Evolutionary conservation across 768 basidiomycete genomes (phyloP).

Genomic region (Rubroboletus satanas): DNA sequence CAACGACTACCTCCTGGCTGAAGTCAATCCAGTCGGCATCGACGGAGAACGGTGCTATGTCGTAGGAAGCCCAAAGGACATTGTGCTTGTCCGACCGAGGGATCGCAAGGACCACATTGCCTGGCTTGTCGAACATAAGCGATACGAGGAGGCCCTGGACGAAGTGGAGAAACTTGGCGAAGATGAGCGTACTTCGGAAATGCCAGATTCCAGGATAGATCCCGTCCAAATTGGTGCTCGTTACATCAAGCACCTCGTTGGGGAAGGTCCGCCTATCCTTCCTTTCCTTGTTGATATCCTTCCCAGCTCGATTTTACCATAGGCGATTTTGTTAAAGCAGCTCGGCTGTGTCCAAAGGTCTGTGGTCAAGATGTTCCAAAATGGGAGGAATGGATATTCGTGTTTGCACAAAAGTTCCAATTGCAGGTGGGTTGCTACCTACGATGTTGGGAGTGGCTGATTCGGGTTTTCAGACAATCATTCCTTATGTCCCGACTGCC

Average conservation of each 20-base stretch:
- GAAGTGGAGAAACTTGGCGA: constrained; percentile 65
- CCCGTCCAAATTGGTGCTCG: constrained; percentile 74
- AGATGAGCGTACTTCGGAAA: constrained; percentile 29
- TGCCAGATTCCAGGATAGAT: constrained; percentile 41
- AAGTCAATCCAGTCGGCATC: constrained; percentile 31
- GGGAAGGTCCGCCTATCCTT: constrained; percentile 54
- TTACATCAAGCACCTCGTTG: constrained; percentile 83
- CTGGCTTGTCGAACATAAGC: constrained; percentile 84
- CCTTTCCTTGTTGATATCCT: not conserved
- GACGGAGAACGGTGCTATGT: constrained; percentile 58
- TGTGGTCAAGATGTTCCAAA: constrained; percentile 71
- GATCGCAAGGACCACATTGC: constrained; percentile 87
- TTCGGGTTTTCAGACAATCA: constrained; percentile 57
- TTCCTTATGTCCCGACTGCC: constrained; percentile 84
- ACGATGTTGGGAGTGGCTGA: not conserved
- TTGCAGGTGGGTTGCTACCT: constrained; percentile 55
- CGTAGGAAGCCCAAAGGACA: constrained; percentile 81
- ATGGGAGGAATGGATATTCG: constrained; percentile 98
- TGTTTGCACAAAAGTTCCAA: constrained; percentile 77
- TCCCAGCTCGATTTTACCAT: not conserved
- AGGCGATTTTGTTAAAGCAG: constrained; percentile 76
- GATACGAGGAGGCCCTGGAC: constrained; percentile 87
- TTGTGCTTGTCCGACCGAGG: constrained; percentile 83
- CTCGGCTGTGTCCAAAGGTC: constrained; percentile 78
- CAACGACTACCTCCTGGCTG: constrained; percentile 82